A percentile compares a stretch with the other conserved stretches of the same genome.
Evolutionary conservation across 305 asterid species (phyloP).

Genomic region (Fraxinus xanthoxyloides): DNA sequence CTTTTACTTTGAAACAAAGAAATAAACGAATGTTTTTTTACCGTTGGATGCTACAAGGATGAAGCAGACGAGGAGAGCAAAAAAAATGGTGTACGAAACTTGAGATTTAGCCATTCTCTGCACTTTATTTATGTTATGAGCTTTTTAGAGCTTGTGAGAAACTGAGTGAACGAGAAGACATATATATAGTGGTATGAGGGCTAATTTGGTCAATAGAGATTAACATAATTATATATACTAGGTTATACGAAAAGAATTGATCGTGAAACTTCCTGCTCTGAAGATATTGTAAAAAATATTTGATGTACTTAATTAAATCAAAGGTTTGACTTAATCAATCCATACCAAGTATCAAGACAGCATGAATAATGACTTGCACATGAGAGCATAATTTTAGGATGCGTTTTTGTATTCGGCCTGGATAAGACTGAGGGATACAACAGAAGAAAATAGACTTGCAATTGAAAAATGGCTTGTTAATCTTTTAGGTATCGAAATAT

Average conservation of each 20-base stretch:
- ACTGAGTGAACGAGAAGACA: not conserved
- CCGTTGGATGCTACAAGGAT: not conserved
- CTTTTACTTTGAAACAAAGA: not conserved
- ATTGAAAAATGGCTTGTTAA: too few relatives aligned
- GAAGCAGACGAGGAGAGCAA: not conserved
- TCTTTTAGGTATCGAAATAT: too few relatives aligned
- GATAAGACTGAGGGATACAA: too few relatives aligned
- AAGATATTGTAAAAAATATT: too few relatives aligned
- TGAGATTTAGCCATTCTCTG: not conserved
- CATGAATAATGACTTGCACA: not conserved
- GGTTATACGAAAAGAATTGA: not conserved
- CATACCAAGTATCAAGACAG: not conserved
- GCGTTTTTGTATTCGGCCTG: not conserved
- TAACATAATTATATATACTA: not conserved
- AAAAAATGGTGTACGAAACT: not conserved
- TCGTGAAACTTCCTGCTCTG: not conserved
- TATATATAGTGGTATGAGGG: not conserved
- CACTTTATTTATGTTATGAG: not conserved
- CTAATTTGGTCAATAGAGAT: not conserved
- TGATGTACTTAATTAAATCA: not conserved
- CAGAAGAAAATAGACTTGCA: too few relatives aligned
- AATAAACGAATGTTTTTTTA: not conserved
- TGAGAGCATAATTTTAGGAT: not conserved
- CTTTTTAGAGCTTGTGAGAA: not conserved
- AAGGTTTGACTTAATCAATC: not conserved